Evolutionary conservation across 495 filamentous ascomycete species (phyloP).

Genomic region (Neurospora sp.): DNA sequence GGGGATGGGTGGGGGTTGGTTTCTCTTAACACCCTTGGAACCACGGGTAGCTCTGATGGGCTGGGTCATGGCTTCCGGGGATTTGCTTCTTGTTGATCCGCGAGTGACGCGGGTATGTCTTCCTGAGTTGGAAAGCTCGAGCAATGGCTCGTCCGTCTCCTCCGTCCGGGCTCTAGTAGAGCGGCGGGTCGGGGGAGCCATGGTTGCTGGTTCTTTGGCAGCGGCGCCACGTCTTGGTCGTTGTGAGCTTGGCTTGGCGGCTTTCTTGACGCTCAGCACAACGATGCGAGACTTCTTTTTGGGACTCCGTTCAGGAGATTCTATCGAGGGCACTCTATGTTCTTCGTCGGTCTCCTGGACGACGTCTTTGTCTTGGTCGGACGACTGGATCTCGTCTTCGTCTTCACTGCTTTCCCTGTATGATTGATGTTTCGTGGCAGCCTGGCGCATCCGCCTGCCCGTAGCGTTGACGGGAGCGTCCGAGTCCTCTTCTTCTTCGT

Average conservation of each 20-base stretch:
- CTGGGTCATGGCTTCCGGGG: conserved; percentile 48
- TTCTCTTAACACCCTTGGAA: conserved; percentile 52
- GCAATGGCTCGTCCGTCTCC: conserved; percentile 31
- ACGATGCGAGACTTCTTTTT: conserved; percentile 21
- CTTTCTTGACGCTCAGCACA: conserved; percentile 13
- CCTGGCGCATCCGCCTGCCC: conserved; percentile 59
- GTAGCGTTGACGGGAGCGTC: conserved; percentile 56
- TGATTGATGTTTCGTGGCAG: conserved; percentile 37
- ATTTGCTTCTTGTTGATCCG: conserved; percentile 40
- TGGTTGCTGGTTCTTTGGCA: conserved; percentile 8
- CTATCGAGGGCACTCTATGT: not conserved
- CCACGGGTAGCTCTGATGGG: conserved; percentile 43
- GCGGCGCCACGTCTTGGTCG: conserved; percentile 14
- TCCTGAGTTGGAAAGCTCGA: conserved; percentile 64
- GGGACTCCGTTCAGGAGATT: conserved; percentile 1
- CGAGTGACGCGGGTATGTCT: conserved; percentile 53
- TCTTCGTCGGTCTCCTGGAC: not conserved
- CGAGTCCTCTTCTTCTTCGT: conserved; percentile 50
- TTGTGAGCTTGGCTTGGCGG: conserved; percentile 1
- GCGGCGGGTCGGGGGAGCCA: conserved; percentile 27
- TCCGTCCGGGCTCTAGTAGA: conserved; percentile 36
- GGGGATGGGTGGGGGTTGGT: conserved; percentile 44
- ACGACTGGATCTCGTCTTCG: conserved; percentile 22
- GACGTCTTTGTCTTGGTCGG: conserved; percentile 22
- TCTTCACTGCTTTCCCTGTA: conserved; percentile 39